These are phyloP conservation scores for Fraxinus pennsylvanica DNA, from an alignment of 257 asterid species.

Conservation along the genomic window DNA sequence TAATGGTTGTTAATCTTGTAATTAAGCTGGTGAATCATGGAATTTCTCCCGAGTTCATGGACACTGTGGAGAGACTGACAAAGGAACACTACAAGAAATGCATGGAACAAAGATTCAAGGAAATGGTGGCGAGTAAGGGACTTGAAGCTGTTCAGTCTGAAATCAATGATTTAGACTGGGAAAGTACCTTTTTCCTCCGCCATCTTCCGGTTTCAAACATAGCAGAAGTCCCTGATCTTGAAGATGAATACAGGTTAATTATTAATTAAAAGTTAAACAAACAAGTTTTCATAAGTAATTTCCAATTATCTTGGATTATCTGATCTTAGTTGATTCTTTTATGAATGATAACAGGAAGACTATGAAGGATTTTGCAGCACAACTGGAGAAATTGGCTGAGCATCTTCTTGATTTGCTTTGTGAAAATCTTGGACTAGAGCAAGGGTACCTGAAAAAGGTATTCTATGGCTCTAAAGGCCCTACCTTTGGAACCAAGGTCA, in stretches of 20 bases:
- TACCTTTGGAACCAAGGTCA: background rate
- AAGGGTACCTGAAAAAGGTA: background rate
- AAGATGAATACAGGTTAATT: conserved; percentile 2
- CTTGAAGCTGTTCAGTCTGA: background rate
- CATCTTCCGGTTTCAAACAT: background rate
- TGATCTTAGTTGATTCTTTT: background rate
- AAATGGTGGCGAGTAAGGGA: background rate
- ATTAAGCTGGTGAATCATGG: background rate
- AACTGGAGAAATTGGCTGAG: background rate
- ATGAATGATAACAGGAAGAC: background rate
- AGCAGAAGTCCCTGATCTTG: background rate
- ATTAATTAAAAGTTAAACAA: background rate
- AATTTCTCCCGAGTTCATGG: background rate
- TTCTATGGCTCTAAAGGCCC: background rate
- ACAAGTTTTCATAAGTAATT: background rate
- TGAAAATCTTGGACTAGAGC: background rate
- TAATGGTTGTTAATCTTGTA: background rate
- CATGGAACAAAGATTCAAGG: conserved; percentile 1
- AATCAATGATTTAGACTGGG: background rate
- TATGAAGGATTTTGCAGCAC: background rate
- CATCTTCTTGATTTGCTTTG: background rate
- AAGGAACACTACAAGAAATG: background rate
- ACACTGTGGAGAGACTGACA: background rate
- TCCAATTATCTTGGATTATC: background rate
- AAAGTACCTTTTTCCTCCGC: background rate